Conservation (phyloP, 225 moss, liverwort and hornwort species). For the Neckera pumila region DNA sequence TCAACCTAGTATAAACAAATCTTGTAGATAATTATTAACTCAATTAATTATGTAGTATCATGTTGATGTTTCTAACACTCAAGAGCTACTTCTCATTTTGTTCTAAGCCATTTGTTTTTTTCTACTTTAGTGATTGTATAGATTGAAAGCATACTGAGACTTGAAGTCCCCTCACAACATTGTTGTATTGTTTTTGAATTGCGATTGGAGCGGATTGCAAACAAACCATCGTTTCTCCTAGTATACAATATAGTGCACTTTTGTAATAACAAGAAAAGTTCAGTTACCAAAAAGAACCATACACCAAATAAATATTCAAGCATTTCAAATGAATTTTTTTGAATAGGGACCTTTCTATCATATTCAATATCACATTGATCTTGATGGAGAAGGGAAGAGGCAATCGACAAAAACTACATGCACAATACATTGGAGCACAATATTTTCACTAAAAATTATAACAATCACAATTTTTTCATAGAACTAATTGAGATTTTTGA, state of each 20-base stretch:
- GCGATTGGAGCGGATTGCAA: background rate
- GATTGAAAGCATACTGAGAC: too few relatives aligned
- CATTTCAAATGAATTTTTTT: background rate
- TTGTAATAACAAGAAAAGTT: background rate
- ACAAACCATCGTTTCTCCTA: background rate
- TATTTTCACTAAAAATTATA: background rate
- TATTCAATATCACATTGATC: background rate
- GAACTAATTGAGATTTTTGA: background rate
- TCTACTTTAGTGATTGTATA: background rate
- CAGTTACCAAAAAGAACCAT: background rate
- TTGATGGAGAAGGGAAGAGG: rapidly evolving
- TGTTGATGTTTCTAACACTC: background rate
- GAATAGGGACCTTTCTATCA: too few relatives aligned
- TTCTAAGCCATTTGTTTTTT: background rate
- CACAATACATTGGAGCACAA: background rate
- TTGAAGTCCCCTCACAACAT: too few relatives aligned
- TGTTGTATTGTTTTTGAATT: background rate
- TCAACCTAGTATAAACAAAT: background rate
- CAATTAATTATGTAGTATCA: too few relatives aligned
- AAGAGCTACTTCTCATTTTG: too few relatives aligned
- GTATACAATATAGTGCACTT: background rate
- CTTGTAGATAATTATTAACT: background rate
- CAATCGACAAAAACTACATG: background rate
- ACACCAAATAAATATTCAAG: background rate
- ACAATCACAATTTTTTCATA: background rate